Base-by-base conservation (phyloP, 1,139 yeast genomes). In the Suhomyces taliae region DNA sequence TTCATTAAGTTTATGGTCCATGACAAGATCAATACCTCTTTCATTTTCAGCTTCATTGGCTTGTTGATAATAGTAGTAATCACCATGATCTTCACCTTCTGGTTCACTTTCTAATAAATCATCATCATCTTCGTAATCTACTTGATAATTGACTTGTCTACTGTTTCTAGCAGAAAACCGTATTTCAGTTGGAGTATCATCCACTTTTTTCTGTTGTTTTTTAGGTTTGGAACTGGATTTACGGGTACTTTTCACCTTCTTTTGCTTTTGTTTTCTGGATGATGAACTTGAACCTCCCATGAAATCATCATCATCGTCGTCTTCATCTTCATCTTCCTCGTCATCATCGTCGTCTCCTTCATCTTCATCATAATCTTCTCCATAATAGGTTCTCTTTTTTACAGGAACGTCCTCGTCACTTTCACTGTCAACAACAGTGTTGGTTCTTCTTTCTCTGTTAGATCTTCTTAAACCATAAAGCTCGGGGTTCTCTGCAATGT, bases 391-490 rank as follows among this genome's bases (percentile, higher is more conserved):
- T 50, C 52, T 50, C 24, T 48, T 47, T 19, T 43, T 41, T 10
- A 44, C 38, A 4, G 45, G 47, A 27, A 51, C 46, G n/a, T 62
- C 69, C 31, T 67, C 73, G 26, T 67, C 75, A 34, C 72, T 69
- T 9, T 66, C 68, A 52, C 75, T 79, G 26, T 78, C 82, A 34
- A 63, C 59, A 7, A 72, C 54, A n/a, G 66, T 50, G 4, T 77
- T 74, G 14, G 66, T 66, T 26, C 65, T 62, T 54, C 84, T 79
- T 19, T 89, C 85, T 57, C 98, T 79, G 39, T 87, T 85, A 33
- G 96, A 87, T 58, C 98, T 79, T 64, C 98, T 81, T 50, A 93
- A 76, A 3, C 99, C 99, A 59, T 91, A 93, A 32, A 93, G 78
- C 66, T 90, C 97, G 2, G 99, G 98, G 65, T 90, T 82, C 45